phyloP scores from a whole-genome alignment of 441 rosid species.

The Euphorbia celastroides region DNA sequence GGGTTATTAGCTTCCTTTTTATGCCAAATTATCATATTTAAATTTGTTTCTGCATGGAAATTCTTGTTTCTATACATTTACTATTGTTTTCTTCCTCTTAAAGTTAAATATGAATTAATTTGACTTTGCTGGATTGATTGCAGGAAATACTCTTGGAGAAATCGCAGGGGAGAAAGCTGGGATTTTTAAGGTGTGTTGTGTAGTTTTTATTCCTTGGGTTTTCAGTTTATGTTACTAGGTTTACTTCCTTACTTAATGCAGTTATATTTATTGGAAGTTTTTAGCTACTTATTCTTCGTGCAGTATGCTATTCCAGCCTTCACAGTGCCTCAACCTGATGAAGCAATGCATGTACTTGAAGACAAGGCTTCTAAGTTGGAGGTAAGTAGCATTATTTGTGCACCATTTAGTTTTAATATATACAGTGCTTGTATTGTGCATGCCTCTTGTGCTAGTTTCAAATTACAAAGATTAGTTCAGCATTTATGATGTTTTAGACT shows the following conservation, averaged over 20 bases:
- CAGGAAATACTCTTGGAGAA: slow-evolving; percentile 89
- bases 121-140: slow-evolving; percentile 25
- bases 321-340: slow-evolving; percentile 89
- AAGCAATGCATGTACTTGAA: slow-evolving; percentile 92
- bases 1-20: no score
- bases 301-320: slow-evolving; percentile 86
- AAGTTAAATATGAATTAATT: neutral
- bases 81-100: neutral
- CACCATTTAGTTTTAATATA: slow-evolving; percentile 2
- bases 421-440: neutral
- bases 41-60: slow-evolving; percentile 2
- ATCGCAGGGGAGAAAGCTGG: slow-evolving; percentile 99
- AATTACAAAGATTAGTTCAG: neutral
- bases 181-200: slow-evolving; percentile 72
- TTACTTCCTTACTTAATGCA: slow-evolving; percentile 12
- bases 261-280: neutral
- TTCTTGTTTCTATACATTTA: neutral
- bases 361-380: slow-evolving; percentile 64
- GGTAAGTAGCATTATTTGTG: slow-evolving; percentile 41
- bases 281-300: slow-evolving; percentile 17
- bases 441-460: slow-evolving; percentile 5
- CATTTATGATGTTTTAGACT: neutral
- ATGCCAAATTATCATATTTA: no score
- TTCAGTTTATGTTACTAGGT: slow-evolving; percentile 9
- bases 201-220: slow-evolving; percentile 11